Conservation (phyloP, 805 yeast species). For the Wickerhamiella cacticola region DNA sequence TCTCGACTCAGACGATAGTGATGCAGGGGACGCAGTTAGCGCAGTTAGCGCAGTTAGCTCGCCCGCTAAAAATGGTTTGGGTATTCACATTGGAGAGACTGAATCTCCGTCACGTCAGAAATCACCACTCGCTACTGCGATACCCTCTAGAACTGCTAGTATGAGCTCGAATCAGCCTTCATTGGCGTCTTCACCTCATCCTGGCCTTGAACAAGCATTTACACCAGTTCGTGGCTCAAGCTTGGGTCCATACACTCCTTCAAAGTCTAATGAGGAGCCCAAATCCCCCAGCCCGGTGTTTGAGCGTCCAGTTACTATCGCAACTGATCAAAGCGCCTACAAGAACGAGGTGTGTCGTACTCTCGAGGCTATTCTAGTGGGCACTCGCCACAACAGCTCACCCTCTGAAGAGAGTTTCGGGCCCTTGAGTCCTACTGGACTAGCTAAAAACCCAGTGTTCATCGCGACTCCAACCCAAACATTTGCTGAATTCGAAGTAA, state of each 20-base stretch:
- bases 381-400: background rate
- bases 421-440: slow-evolving; percentile 1
- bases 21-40: background rate
- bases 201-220: background rate
- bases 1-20: slow-evolving; percentile 6
- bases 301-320: background rate
- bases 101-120: background rate
- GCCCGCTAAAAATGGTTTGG: background rate
- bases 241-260: background rate
- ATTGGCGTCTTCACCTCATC: background rate
- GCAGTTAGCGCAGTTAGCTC: background rate
- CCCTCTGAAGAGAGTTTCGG: slow-evolving; percentile 4
- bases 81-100: background rate
- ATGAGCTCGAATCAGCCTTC: background rate
- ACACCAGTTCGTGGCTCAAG: background rate
- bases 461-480: slow-evolving; percentile 7
- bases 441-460: slow-evolving; percentile 7
- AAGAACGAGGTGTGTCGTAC: slow-evolving; percentile 3
- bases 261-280: background rate
- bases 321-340: background rate
- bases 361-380: slow-evolving; percentile 8
- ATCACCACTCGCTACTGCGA: background rate
- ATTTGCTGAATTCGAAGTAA: background rate
- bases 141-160: background rate
- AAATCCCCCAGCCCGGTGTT: background rate